These are phyloP conservation scores for Lippia alba DNA, from an alignment of 305 asterid genomes.

Conservation along the genomic window DNA sequence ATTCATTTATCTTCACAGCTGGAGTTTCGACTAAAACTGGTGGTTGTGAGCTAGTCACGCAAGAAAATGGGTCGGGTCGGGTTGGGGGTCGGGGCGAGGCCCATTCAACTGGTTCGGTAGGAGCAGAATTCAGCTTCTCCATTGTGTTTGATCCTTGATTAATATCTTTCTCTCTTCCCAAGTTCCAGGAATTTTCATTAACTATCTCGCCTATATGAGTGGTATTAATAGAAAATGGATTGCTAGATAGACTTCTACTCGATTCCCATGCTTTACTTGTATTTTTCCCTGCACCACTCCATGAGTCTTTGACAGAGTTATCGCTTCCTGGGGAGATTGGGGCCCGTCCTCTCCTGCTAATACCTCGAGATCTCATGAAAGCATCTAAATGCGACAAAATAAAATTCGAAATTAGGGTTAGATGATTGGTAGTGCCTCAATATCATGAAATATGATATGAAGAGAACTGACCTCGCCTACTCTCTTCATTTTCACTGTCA, in stretches of 20 bases:
- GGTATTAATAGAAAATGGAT: conserved; percentile 46
- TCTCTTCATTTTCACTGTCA: conserved; percentile 74
- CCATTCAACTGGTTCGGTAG: conserved; percentile 54
- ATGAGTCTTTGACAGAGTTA: conserved; percentile 63
- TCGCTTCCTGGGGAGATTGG: conserved; percentile 77
- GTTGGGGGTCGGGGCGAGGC: conserved; percentile 43
- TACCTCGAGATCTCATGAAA: conserved; percentile 63
- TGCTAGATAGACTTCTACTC: conserved; percentile 54
- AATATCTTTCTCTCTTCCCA: conserved; percentile 57
- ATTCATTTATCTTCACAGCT: conserved; percentile 68
- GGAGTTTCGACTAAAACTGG: conserved; percentile 50
- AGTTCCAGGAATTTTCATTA: conserved; percentile 61
- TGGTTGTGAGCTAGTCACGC: conserved; percentile 47
- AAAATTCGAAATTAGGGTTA: conserved; percentile 19
- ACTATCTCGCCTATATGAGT: conserved; percentile 49
- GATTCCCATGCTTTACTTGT: conserved; percentile 55
- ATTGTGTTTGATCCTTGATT: conserved; percentile 46
- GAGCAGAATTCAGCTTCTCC: conserved; percentile 51
- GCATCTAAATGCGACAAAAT: conserved; percentile 57
- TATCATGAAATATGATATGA: conserved; percentile 24
- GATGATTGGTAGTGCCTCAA: conserved; percentile 2
- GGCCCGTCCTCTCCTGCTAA: conserved; percentile 75
- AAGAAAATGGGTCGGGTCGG: conserved; percentile 57
- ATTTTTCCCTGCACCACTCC: conserved; percentile 55
- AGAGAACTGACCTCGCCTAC: conserved; percentile 61